Conservation (phyloP, 129 eudicot species). For the Tanacetum coccineum region DNA sequence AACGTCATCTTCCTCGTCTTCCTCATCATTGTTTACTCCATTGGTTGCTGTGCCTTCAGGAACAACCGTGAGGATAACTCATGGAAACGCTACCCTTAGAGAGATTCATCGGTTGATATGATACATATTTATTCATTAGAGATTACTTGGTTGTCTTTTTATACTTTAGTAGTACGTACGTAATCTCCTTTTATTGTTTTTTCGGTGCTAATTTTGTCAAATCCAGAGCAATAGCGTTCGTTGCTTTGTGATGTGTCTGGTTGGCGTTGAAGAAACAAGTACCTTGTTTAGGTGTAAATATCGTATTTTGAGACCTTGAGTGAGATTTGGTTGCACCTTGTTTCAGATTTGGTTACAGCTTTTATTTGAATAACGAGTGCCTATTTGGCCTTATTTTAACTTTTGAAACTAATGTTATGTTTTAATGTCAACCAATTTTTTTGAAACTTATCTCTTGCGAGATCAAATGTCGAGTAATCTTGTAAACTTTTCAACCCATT, state of each 20-base stretch:
- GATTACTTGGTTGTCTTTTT: neutral
- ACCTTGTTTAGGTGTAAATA: conserved; percentile 4
- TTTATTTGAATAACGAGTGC: neutral
- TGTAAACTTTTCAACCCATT: too few species aligned
- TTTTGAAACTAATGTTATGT: neutral
- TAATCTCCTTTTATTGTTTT: neutral
- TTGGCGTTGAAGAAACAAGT: neutral
- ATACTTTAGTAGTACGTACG: neutral
- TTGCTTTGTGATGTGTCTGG: neutral
- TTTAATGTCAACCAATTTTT: too few species aligned
- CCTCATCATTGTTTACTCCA: conserved; percentile 66
- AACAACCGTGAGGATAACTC: conserved; percentile 76
- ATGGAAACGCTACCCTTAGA: conserved; percentile 67
- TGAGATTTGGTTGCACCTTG: neutral
- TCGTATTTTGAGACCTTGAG: neutral
- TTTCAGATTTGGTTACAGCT: too few species aligned
- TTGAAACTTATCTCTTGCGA: too few species aligned
- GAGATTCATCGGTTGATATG: neutral
- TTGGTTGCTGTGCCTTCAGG: conserved; percentile 81
- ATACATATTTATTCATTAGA: too few species aligned
- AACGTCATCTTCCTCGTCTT: conserved; percentile 64
- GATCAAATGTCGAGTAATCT: too few species aligned
- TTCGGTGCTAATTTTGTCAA: neutral
- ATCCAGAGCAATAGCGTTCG: neutral
- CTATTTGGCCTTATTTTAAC: neutral